Evolutionary conservation across 805 yeast species (phyloP).

Genomic region (Saturnispora halmiae): DNA sequence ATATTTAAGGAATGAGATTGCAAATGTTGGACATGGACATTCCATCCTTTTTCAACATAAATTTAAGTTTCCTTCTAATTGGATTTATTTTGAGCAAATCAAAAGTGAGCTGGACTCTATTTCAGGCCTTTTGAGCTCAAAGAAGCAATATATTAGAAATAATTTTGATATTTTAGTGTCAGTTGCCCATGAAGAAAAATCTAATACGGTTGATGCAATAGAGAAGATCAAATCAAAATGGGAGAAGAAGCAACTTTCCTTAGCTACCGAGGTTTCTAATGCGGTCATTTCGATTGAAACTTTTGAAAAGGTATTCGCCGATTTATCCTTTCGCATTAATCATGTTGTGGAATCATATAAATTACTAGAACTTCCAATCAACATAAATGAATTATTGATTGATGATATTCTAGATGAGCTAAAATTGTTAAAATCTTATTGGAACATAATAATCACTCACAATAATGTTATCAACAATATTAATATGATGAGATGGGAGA

Average conservation of each 20-base stretch:
- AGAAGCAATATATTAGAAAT: slow-evolving; percentile 2
- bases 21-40: slow-evolving; percentile 24
- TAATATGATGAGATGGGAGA: slow-evolving; percentile 39
- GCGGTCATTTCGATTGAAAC: slow-evolving; percentile 35
- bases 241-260: slow-evolving; percentile 32
- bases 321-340: slow-evolving; percentile 12
- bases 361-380: slow-evolving; percentile 23
- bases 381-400: slow-evolving; percentile 22
- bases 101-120: slow-evolving; percentile 32
- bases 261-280: slow-evolving; percentile 31
- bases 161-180: slow-evolving; percentile 8
- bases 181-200: slow-evolving; percentile 6
- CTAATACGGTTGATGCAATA: background rate
- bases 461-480: slow-evolving; percentile 39
- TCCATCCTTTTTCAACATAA: slow-evolving; percentile 30
- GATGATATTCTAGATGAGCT: slow-evolving; percentile 38
- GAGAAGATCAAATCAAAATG: slow-evolving; percentile 2
- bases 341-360: slow-evolving; percentile 28
- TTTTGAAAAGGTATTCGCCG: slow-evolving; percentile 18
- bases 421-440: slow-evolving; percentile 47
- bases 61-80: slow-evolving; percentile 39
- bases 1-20: slow-evolving; percentile 16
- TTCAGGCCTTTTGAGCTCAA: background rate
- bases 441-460: slow-evolving; percentile 50
- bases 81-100: slow-evolving; percentile 59